These are phyloP conservation scores for Phytophthora megakarya DNA, from an alignment of 352 stramenopile genomes.

Conservation along the genomic window DNA sequence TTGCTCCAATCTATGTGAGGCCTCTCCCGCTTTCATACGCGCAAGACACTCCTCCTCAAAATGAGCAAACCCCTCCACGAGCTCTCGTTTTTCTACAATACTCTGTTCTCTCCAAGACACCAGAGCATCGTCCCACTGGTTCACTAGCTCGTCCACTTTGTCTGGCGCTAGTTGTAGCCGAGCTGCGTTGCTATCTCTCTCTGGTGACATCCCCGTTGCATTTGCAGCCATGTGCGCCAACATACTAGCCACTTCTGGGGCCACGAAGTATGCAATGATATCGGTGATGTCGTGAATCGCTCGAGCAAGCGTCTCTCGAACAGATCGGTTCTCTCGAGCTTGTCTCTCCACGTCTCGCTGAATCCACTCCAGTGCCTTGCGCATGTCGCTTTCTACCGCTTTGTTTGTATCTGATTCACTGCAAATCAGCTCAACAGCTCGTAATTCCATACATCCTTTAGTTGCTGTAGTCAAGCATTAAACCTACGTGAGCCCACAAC, in stretches of 20 bases:
- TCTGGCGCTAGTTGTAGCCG: constrained; percentile 19
- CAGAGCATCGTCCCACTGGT: constrained; percentile 41
- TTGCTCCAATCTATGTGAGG: constrained; percentile 19
- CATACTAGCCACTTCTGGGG: constrained; percentile 7
- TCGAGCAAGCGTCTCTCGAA: constrained; percentile 29
- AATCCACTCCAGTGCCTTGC: constrained; percentile 48
- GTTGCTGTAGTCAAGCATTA: constrained; percentile 6
- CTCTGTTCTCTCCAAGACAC: constrained; percentile 39
- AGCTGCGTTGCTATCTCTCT: constrained; percentile 28
- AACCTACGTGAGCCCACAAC: constrained; percentile 4
- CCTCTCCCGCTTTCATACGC: constrained; percentile 27
- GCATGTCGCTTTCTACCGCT: constrained; percentile 28
- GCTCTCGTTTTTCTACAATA: constrained; percentile 21
- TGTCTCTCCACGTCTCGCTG: constrained; percentile 47
- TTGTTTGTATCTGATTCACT: neutral
- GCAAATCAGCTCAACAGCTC: neutral
- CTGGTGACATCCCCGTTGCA: constrained; percentile 20
- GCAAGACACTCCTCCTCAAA: constrained; percentile 42
- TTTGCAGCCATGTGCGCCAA: constrained; percentile 17
- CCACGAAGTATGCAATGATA: constrained; percentile 30
- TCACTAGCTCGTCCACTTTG: constrained; percentile 27
- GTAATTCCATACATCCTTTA: neutral
- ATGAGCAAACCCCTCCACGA: constrained; percentile 20
- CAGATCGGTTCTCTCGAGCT: constrained; percentile 35
- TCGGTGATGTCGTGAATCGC: constrained; percentile 39